Evolutionary conservation across 179 eudicot genomes (phyloP), one percentile per base, ranked within the genome.

Genomic region (Beta macrorhiza): DNA sequence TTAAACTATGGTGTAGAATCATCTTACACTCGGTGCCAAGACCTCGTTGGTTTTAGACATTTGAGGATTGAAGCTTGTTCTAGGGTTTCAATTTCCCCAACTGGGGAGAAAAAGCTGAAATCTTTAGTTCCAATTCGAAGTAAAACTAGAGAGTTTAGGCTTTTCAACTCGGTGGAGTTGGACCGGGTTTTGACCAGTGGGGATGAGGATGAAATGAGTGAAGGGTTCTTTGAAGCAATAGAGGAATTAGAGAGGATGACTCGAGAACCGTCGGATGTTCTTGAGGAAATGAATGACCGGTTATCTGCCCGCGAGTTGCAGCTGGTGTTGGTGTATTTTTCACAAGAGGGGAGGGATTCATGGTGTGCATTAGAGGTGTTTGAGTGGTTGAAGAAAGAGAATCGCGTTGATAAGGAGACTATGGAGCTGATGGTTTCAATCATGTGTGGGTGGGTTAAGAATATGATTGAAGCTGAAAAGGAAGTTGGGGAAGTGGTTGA

Each of bases 351-450:
- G 57, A 91, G 97, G 85, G 99, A 95, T 78, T 93, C 97, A 1
- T 95, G 99, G 99, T 95, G 99, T 79, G 95, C 97, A 0, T 80
- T 95, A 78, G 99, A 93, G 91, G 99, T 95, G 75, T 95, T 92
- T 81, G 98, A 95, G 85, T 95, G 99, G 99, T 83, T 95, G 75
- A 86, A 86, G 78, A 95, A 93, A 81, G 98, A 95, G 86, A 95
- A 95, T 79, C 86, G 91, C 12, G 95, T 93, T 6, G 99, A 95
- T 86, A 86, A 93, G 84, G 99, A 93, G 87, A 95, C 95, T 7
- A 89, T 95, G 98, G 99, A 95, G 84, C 89, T 95, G 25, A 95
- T 95, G 99, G 95, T 93, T 52, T 91, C 97, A 42, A 83, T 95
- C 67, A 95, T 95, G 98, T 92, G 98, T 82, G 90, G 89, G 0